Evolutionary conservation across 495 filamentous ascomycete species (phyloP).

Genomic region (Hypoxylon perforatum): DNA sequence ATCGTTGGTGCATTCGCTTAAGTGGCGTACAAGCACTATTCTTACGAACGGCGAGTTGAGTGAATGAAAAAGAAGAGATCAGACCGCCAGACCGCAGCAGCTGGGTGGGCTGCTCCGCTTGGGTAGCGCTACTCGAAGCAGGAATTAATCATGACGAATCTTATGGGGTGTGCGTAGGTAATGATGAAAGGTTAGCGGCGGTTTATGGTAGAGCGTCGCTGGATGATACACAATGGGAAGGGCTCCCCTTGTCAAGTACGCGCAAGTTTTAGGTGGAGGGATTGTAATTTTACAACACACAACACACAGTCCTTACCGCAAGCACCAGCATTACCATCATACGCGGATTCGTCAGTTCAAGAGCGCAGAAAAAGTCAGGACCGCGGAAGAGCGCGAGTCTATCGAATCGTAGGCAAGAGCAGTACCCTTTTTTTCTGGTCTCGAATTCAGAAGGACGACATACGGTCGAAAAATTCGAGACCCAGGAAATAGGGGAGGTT

Average conservation of each 20-base stretch:
- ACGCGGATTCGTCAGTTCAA: neutral
- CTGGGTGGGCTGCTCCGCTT: neutral
- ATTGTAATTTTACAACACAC: slow-evolving; percentile 35
- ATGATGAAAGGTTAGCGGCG: slow-evolving; percentile 22
- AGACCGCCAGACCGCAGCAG: slow-evolving; percentile 19
- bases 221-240: slow-evolving; percentile 13
- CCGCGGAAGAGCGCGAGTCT: neutral
- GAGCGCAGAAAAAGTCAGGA: neutral
- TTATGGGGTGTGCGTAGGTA: slow-evolving; percentile 9
- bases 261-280: slow-evolving; percentile 28
- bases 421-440: neutral
- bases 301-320: slow-evolving; percentile 40
- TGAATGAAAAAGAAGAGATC: slow-evolving; percentile 3
- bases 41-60: slow-evolving; percentile 14
- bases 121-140: slow-evolving; percentile 14
- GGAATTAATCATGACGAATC: neutral
- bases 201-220: slow-evolving; percentile 6
- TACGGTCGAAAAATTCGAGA: neutral
- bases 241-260: slow-evolving; percentile 28
- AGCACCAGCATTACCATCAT: slow-evolving; percentile 25
- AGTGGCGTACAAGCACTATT: slow-evolving; percentile 7
- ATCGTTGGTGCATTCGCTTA: slow-evolving; percentile 67
- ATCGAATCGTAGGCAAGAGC: neutral
- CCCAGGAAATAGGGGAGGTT: neutral
- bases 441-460: neutral